Evolutionary conservation across 2,329 filamentous ascomycete genomes (phyloP), one percentile per base, ranked within the genome.

Genomic region (Colletotrichum magnum): DNA sequence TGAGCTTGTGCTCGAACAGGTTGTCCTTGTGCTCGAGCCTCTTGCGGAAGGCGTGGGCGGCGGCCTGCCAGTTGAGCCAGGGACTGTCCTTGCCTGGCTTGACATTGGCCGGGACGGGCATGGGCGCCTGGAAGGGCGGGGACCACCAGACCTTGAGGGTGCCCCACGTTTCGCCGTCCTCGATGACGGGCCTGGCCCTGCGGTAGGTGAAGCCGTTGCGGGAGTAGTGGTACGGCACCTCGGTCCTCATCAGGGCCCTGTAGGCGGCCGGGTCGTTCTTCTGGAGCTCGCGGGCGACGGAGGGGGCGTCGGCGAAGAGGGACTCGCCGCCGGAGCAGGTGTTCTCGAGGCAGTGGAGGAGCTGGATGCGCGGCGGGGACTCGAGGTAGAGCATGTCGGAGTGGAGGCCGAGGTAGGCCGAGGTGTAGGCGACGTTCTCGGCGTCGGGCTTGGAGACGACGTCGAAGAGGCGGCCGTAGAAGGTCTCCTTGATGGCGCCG

Each of bases 381-480:
- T 87, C 83, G 80, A 96, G 92, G 81, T 98, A 98, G 64, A 98
- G 86, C 48, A 98, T 87, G 78, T 98, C 96, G 89, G 97, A 96
- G 82, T 99, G 96, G 56, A 98, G 90, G 16, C 93, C 93, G 1
- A 98, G 89, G 75, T 91, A 91, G 57, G 91, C 87, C 75, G 88
- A 91, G 1, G 95, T 98, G 81, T 98, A 94, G 10, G 96, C 95
- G 4, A 98, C 93, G 77, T 98, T 98, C 77, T 95, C 94, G 26
- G 95, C 94, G 64, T 93, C 79, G 1, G 92, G 91, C 61, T 97
- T 92, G 4, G 91, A 94, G 62, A 90, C 89, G 13, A 98, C 95
- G 79, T 98, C 93, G 90, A 95, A 98, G 0, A 94, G 97, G 73
- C 87, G 85, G 50, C 96, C 96, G 79, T 98, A 98, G 77, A 98